Base-by-base conservation (phyloP, 306 rosid species). In the Alnus glutinosa region DNA sequence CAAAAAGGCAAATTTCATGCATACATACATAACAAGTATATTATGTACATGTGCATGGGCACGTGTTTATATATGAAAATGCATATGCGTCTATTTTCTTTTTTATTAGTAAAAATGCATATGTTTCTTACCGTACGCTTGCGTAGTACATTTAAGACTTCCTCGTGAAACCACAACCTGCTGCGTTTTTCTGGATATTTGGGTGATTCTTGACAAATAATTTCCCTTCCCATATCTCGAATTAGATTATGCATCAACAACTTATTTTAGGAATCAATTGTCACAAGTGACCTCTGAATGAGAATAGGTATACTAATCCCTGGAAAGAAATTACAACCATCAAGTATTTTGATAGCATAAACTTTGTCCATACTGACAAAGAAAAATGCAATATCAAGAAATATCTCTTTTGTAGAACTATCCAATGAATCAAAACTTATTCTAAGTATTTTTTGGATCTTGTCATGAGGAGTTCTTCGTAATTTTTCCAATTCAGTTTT, bases 221-320 rank as follows among this genome's bases (percentile, higher is more conserved):
- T 83, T 32, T 74, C 81, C 67, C 86, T 70, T 62, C 88, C 91
- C 84, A 85, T 88, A 28, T 85, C 87, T 76, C 79, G 42, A 37
- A 83, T 15, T 16, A 83, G 63, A 74, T 82, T 82, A 73, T 82
- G 85, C 82, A 78, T 83, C 16, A 1, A 16, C 1, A 83, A 63
- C 7, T 3, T 73, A 54, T 72, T 57, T 4, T 77, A 61, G 52
- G 0, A 0, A 19, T 77, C 82, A 75, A 81, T 23, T 30, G 42
- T 78, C 0, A 88, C 0, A 0, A 88, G 89, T 15, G 84, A 78
- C 11, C 84, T 50, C 1, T 83, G 82, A 34, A 63, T 32, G 0
- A 88, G 80, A 5, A 83, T 61, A 1, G 55, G 7, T 54, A 88
- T 72, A 61, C 86, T 86, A 36, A 36, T 81, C 39, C 36, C 64